Base-by-base conservation (phyloP, 352 stramenopile species). In the Saprolegnia diclina region DNA sequence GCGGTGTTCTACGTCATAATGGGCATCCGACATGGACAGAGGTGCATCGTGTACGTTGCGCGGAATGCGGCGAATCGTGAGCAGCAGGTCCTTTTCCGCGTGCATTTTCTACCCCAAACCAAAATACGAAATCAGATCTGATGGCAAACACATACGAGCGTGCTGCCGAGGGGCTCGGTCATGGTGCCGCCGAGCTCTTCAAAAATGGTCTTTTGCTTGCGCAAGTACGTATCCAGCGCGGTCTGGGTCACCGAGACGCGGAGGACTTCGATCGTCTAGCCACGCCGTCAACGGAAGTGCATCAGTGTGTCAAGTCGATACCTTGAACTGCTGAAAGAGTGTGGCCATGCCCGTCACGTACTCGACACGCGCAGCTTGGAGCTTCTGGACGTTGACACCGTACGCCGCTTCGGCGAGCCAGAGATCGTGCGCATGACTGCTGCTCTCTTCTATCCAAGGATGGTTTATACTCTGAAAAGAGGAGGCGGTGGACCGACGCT, bases 331-430 rank as follows among this genome's bases (percentile, higher is more conserved):
- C 64, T 90, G 79, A 40, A 94, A 94, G 7, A 91, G 77, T 11
- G 69, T 72, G 14, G 85, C 80, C 85, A 94, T 94, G n/a, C 81
- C 79, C 50, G 85, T 94, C 35, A 94, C 85, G 61, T 94, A 94
- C 66, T 86, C 80, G 62, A 91, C 77, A 29, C 85, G 83, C 54
- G 64, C 76, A 37, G 80, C 71, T 59, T 83, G 72, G 10, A 91
- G 74, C 64, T 81, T 82, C n/a, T 88, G 81, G 16, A 94, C 83
- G 68, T 81, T 79, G 48, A 91, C 80, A 35, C 75, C 82, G 68
- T 94, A 94, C 62, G 78, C 79, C 59, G 87, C 81, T 71, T 92
- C 83, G 0, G 81, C 80, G 16, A 91, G 76, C 85, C 85, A 94
- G 19, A 89, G 64, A 61, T 93, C 83, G 18, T 72, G 59, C 64